Percentiles rank a stretch among this genome's conserved stretches.
Evolutionary conservation across 352 stramenopile species (phyloP).

Genomic region (Globisporangium paroecandrum): DNA sequence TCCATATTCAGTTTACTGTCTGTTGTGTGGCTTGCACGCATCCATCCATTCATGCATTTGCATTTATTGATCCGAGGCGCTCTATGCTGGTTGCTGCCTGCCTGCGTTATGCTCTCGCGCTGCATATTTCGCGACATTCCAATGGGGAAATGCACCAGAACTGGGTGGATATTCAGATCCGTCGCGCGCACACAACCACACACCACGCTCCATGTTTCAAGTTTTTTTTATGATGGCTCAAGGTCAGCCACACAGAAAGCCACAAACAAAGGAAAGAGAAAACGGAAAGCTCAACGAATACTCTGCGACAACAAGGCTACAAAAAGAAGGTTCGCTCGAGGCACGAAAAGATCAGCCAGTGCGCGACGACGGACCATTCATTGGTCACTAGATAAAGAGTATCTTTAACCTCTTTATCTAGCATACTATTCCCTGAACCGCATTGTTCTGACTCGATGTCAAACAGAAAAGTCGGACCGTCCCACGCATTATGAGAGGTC

Average conservation of each 20-base stretch:
- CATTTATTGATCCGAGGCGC: background rate
- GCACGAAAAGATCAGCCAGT: slow-evolving; percentile 1
- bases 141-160: background rate
- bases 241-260: background rate
- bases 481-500: background rate
- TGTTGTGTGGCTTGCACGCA: background rate
- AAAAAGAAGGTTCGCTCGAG: background rate
- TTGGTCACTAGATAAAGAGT: background rate
- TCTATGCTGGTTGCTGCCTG: background rate
- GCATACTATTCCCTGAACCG: background rate
- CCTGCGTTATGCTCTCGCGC: background rate
- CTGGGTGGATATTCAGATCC: background rate
- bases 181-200: background rate
- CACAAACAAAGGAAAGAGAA: background rate
- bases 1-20: background rate
- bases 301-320: background rate
- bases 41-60: background rate
- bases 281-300: slow-evolving; percentile 10
- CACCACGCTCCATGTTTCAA: background rate
- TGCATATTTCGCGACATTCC: slow-evolving; percentile 5
- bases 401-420: background rate
- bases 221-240: background rate
- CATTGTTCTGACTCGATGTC: background rate
- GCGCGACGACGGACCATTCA: background rate
- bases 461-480: slow-evolving; percentile 5